Percentiles rank a stretch among this genome's conserved stretches.
phyloP scores from a whole-genome alignment of 306 rosid species.

The Astragalus glycyphyllos region DNA sequence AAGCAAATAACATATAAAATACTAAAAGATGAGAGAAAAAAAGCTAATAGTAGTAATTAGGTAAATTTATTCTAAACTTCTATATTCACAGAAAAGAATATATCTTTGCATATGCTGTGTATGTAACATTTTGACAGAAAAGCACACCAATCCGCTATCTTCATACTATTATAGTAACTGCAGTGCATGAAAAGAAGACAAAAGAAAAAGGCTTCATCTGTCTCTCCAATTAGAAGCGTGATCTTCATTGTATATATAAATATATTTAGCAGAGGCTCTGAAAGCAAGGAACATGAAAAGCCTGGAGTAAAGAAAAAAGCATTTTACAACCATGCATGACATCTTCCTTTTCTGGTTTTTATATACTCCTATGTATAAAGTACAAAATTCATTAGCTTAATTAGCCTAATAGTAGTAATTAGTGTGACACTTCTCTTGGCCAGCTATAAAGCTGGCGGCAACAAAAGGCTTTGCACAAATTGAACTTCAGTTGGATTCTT shows the following conservation, averaged over 20 bases:
- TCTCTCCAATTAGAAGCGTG: constrained; percentile 39
- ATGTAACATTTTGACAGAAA: constrained; percentile 33
- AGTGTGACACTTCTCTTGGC: constrained; percentile 13
- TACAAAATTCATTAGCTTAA: no score
- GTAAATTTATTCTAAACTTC: constrained; percentile 37
- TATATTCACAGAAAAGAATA: constrained; percentile 38
- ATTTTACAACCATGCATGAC: constrained; percentile 52
- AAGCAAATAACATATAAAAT: constrained; percentile 11
- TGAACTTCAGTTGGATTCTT: no score
- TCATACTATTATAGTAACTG: constrained; percentile 34
- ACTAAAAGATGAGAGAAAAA: neutral
- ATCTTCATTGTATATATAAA: constrained; percentile 36
- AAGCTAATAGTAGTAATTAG: neutral
- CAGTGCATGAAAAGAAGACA: constrained; percentile 33
- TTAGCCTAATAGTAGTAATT: constrained; percentile 19
- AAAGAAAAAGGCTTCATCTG: constrained; percentile 9
- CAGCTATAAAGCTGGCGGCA: neutral
- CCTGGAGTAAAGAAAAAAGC: constrained; percentile 43
- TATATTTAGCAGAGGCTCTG: constrained; percentile 41
- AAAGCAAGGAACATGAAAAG: constrained; percentile 46
- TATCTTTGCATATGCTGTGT: constrained; percentile 1
- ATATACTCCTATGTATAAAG: no score
- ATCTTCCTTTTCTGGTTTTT: constrained; percentile 46
- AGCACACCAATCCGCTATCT: constrained; percentile 33
- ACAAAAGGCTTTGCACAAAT: no score